These are phyloP conservation scores for Tremella mesenterica DNA, from an alignment of 768 basidiomycete genomes.

Conservation along the genomic window DNA sequence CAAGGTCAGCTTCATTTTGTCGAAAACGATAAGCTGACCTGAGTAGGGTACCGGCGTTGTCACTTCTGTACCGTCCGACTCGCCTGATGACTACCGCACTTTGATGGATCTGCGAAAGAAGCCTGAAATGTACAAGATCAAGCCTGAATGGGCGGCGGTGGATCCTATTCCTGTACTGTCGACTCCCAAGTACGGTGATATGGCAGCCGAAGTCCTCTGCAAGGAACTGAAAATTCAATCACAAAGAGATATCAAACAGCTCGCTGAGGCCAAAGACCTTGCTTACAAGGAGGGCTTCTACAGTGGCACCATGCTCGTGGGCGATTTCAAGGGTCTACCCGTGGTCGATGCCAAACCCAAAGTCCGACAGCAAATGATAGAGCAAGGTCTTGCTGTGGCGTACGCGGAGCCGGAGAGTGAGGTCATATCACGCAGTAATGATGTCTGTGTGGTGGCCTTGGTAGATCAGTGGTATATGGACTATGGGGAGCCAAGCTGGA, in stretches of 20 bases:
- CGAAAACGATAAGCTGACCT: not conserved
- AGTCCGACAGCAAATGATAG: conserved; percentile 76
- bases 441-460: conserved; percentile 94
- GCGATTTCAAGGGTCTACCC: conserved; percentile 76
- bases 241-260: conserved; percentile 83
- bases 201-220: conserved; percentile 74
- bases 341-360: conserved; percentile 89
- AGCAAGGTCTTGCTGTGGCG: conserved; percentile 64
- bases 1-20: conserved; percentile 52
- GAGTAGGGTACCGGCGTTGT: conserved; percentile 94
- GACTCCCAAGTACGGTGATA: conserved; percentile 85
- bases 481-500: conserved; percentile 89
- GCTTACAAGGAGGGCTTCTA: conserved; percentile 99
- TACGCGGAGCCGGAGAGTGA: conserved; percentile 94
- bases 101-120: conserved; percentile 89
- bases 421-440: conserved; percentile 80
- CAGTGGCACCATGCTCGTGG: conserved; percentile 78
- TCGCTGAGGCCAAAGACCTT: conserved; percentile 93
- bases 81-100: conserved; percentile 90
- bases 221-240: conserved; percentile 89
- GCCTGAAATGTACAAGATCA: conserved; percentile 89
- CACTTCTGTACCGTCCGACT: conserved; percentile 95
- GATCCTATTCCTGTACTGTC: conserved; percentile 80
- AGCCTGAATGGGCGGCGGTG: conserved; percentile 73
- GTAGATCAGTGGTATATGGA: conserved; percentile 99